phyloP scores from a whole-genome alignment of 202 grass and related monocot genomes.

The Hordeum pubiflorum region DNA sequence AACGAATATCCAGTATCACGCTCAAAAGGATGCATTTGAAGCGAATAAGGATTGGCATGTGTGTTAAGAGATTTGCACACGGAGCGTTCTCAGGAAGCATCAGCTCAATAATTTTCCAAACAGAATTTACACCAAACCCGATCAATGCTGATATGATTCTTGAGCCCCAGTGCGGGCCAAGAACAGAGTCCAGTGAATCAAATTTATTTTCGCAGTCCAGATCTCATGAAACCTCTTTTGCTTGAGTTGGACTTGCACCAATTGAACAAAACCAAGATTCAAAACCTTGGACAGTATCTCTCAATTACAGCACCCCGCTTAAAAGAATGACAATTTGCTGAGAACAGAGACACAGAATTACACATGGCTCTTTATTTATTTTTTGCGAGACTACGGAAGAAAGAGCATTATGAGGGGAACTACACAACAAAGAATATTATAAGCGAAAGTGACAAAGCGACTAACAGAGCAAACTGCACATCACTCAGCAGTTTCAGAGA shows the following conservation, averaged over 20 bases:
- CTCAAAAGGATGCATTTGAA: no score
- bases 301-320: neutral
- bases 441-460: neutral
- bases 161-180: neutral
- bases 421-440: neutral
- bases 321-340: neutral
- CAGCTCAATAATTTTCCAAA: no score
- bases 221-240: neutral
- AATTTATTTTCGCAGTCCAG: neutral
- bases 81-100: no score
- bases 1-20: no score
- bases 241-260: neutral
- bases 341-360: neutral
- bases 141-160: neutral
- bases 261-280: neutral
- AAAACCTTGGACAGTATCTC: neutral
- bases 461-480: slow-evolving; percentile 33
- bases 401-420: neutral
- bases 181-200: neutral
- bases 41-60: no score
- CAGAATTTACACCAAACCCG: neutral
- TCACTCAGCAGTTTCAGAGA: slow-evolving; percentile 28
- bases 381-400: neutral
- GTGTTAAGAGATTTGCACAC: no score
- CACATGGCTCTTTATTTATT: neutral